Conservation (phyloP, 352 stramenopile genomes). For the Aphanomyces invadans region DNA sequence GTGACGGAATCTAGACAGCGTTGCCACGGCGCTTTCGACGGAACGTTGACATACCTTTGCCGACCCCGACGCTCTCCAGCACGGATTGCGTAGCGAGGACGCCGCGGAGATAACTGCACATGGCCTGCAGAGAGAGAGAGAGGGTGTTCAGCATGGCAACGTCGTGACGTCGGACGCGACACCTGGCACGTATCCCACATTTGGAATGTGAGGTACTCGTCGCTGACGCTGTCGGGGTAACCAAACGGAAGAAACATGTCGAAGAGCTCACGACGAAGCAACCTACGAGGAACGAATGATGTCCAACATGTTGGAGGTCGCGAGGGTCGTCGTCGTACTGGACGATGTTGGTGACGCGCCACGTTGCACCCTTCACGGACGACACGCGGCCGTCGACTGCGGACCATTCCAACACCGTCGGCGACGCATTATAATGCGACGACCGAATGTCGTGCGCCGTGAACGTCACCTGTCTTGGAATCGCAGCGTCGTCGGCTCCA, state of each 20-base stretch:
- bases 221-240: slow-evolving; percentile 75
- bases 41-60: slow-evolving; percentile 44
- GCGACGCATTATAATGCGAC: slow-evolving; percentile 12
- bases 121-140: too few relatives aligned
- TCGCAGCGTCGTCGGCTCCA: background rate
- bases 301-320: background rate
- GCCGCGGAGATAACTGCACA: slow-evolving; percentile 93
- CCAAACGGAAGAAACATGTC: slow-evolving; percentile 82
- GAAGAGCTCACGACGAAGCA: slow-evolving; percentile 44
- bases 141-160: too few relatives aligned
- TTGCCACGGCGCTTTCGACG: too few relatives aligned
- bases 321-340: background rate
- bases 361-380: background rate
- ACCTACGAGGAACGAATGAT: slow-evolving; percentile 2
- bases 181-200: slow-evolving; percentile 92
- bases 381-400: background rate
- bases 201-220: slow-evolving; percentile 92
- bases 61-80: slow-evolving; percentile 89
- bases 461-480: background rate
- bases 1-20: slow-evolving; percentile 43
- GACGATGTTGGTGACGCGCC: background rate
- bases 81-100: slow-evolving; percentile 91
- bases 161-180: background rate
- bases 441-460: slow-evolving; percentile 16
- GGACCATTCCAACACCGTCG: background rate